These are phyloP conservation scores for Thalassiosira hispida DNA, from an alignment of 352 stramenopile genomes.

Conservation along the genomic window DNA sequence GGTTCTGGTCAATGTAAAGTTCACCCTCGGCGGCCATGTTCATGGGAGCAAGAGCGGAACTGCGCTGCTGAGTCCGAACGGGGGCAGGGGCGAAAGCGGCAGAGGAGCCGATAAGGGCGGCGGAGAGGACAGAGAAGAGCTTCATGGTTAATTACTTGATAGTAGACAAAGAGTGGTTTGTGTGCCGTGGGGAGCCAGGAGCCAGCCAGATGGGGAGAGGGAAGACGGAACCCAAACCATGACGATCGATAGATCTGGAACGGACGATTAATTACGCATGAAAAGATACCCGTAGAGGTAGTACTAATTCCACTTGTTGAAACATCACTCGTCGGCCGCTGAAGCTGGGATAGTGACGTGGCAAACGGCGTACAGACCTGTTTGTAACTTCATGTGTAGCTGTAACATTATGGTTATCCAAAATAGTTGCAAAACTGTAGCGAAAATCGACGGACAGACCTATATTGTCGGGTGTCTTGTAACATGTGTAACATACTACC, in stretches of 20 bases:
- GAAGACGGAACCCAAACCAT: background rate
- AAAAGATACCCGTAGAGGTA: slow-evolving; percentile 14
- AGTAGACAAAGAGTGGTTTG: background rate
- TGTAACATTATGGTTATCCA: too few relatives aligned
- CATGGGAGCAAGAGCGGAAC: slow-evolving; percentile 44
- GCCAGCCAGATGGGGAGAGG: background rate
- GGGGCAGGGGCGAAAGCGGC: slow-evolving; percentile 70
- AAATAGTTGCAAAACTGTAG: too few relatives aligned
- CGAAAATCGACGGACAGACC: too few relatives aligned
- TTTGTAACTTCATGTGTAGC: too few relatives aligned
- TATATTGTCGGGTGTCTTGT: too few relatives aligned
- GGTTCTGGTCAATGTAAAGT: slow-evolving; percentile 89
- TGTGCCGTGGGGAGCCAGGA: background rate
- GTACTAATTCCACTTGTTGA: slow-evolving; percentile 7
- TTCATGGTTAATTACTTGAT: slow-evolving; percentile 62
- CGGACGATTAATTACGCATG: background rate
- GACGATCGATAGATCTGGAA: background rate
- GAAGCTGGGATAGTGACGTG: too few relatives aligned
- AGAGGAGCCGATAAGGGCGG: slow-evolving; percentile 62
- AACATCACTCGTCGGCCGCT: too few relatives aligned
- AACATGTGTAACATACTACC: too few relatives aligned
- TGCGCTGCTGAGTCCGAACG: slow-evolving; percentile 32
- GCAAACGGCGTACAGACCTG: too few relatives aligned
- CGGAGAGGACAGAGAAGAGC: slow-evolving; percentile 65
- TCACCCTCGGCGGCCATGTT: slow-evolving; percentile 78